Base-by-base conservation (phyloP, 1,139 yeast genomes). In the Ashbya aceris region DNA sequence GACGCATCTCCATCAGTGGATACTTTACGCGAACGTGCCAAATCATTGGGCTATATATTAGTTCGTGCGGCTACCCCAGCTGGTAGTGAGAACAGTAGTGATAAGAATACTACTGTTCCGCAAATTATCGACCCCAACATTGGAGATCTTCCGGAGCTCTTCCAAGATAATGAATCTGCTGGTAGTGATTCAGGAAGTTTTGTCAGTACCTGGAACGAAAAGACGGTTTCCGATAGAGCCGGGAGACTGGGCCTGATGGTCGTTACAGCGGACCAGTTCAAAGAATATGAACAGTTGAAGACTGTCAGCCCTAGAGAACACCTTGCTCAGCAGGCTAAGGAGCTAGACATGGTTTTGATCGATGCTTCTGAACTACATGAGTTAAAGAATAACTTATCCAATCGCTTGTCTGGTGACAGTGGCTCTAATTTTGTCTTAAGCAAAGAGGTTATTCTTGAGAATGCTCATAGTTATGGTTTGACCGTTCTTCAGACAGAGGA, bases 191-290 rank as follows among this genome's bases (percentile, higher is more conserved):
- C 33, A 13, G 33, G 14, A 14, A 27, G 27, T 27, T 27, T 27
- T 27, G 20, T 9, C 8, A 34, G 30, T 35, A 12, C 30, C 27
- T 35, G 30, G 28, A 49, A 49, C 12, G 62, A 58, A 14, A 52
- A 61, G 33, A 52, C 49, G 17, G 48, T 54, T n/a, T 47, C 41
- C n/a, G 36, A 36, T 8, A 40, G 41, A 17, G 71, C 70, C 2
- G 55, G 57, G 7, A 54, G 55, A n/a, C 47, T 65, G 9, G 71
- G 70, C 3, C 54, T 69, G 45, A 55, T 64, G 4, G 58, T 67
- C 1, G 27, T 64, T 0, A 39, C 56, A 8, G 45, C 46, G 11
- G 48, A 45, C 3, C 59, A 56, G 27, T 55, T 50, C 39, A 42
- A 49, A 0, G 33, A 40, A 3, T 38, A 36, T 20, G 45, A 27